Evolutionary conservation across 140 eudicot genomes (phyloP).

Genomic region (Flaveria floridana): DNA sequence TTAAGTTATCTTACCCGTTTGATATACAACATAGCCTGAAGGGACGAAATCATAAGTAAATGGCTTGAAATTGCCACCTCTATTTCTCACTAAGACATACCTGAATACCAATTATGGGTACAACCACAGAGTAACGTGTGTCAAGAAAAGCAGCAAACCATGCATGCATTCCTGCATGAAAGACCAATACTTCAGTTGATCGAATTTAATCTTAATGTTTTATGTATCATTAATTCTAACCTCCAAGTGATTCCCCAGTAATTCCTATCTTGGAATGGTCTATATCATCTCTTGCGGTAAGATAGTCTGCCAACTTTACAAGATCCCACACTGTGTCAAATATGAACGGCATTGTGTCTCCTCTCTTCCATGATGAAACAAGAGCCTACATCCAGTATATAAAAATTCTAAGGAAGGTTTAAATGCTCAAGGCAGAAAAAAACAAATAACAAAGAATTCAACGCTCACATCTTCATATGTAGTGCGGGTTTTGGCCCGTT

Average conservation of each 20-base stretch:
- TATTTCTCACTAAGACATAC: conserved; percentile 32
- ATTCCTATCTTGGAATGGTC: conserved; percentile 81
- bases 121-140: conserved; percentile 86
- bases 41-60: not conserved
- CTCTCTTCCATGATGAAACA: conserved; percentile 75
- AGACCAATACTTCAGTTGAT: not conserved
- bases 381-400: conserved; percentile 52
- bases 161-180: conserved; percentile 87
- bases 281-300: conserved; percentile 67
- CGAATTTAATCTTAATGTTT: not conserved
- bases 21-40: not conserved
- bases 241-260: conserved; percentile 99
- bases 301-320: conserved; percentile 83
- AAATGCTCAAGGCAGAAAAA: not conserved
- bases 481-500: conserved; percentile 77
- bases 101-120: conserved; percentile 94
- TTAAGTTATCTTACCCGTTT: not conserved
- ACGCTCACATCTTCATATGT: conserved; percentile 75
- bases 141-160: conserved; percentile 92
- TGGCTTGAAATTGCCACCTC: not conserved
- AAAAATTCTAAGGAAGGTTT: conserved; percentile 13
- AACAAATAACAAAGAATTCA: not conserved
- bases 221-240: conserved; percentile 37
- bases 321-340: conserved; percentile 99
- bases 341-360: conserved; percentile 96